Base-by-base conservation (phyloP, 257 asterid species). In the Osmanthus fragrans region DNA sequence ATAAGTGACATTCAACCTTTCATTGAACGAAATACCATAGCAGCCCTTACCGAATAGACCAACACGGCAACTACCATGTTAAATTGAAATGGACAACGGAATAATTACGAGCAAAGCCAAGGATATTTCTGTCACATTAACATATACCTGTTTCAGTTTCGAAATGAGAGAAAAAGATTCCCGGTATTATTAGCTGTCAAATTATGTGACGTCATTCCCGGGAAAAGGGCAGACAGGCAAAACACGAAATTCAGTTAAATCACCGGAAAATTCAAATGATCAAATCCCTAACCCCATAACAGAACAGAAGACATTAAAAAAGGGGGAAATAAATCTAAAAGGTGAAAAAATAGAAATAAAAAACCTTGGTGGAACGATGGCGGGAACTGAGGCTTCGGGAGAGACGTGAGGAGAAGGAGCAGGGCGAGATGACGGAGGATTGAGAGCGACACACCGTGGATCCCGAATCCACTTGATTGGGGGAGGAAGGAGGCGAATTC, bases 311-410 rank as follows among this genome's bases (percentile, higher is more conserved):
- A 18, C 7, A 51, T 15, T 4, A 51, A 51, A 1, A n/a, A 4
- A 51, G 49, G 40, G 4, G 39, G 39, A 23, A 5, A 73, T 36
- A 36, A 36, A 36, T 36, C 39, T 36, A 49, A 18, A 30, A 30
- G 1, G 7, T 60, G 34, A 42, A 54, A 15, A 36, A 69, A 23
- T 15, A 15, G 33, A 32, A 45, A 4, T n/a, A 65, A 71, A 76
- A 30, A 19, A 83, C 86, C 86, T 83, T 76, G 11, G 84, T 72
- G 30, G 77, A 72, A 18, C 79, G 76, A n/a, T 69, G 18, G 56
- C 72, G 45, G 42, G 56, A 19, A 64, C 83, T 79, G 75, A 79
- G 25, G 64, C 83, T 79, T 36, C 80, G 76, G 16, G 82, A 71
- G 70, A 82, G 29, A 29, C 79, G 79, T 25, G 84, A 72, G 3